Conservation (phyloP, 2,329 filamentous ascomycete genomes). For the Fusarium solani-melongenae region DNA sequence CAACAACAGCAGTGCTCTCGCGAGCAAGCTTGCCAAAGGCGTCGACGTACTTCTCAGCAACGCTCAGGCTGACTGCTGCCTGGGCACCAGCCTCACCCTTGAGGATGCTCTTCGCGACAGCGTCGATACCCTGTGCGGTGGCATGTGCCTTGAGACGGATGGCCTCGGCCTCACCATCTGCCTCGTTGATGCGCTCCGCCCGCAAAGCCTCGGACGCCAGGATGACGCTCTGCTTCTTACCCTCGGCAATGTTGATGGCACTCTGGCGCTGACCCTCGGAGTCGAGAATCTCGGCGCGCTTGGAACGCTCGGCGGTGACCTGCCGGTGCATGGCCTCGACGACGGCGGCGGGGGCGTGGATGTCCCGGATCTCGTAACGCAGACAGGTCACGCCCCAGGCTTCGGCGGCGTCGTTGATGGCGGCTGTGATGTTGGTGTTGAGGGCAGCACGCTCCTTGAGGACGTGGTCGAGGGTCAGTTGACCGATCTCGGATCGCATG, state of each 20-base stretch:
- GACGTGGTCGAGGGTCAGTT: constrained; percentile 95
- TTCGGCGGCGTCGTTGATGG: constrained; percentile 97
- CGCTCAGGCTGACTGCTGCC: constrained; percentile 84
- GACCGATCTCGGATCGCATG: constrained; percentile 98
- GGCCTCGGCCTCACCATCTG: constrained; percentile 92
- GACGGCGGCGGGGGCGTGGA: constrained; percentile 92
- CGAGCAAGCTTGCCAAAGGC: constrained; percentile 93
- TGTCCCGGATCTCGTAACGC: constrained; percentile 97
- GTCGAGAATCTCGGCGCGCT: constrained; percentile 96
- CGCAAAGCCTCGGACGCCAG: constrained; percentile 92
- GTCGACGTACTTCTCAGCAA: constrained; percentile 98
- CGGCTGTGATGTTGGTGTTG: constrained; percentile 98
- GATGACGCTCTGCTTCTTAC: constrained; percentile 96
- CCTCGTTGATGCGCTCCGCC: constrained; percentile 92
- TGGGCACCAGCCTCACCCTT: constrained; percentile 81
- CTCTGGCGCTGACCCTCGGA: constrained; percentile 97
- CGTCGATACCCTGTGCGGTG: constrained; percentile 88
- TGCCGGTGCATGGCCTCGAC: constrained; percentile 99
- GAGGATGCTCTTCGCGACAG: constrained; percentile 80
- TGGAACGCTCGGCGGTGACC: constrained; percentile 95
- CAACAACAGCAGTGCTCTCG: constrained; percentile 94
- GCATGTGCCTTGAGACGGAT: constrained; percentile 87
- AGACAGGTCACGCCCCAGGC: constrained; percentile 97
- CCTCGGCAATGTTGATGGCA: constrained; percentile 98
- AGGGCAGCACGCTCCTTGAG: constrained; percentile 96